Evolutionary conservation across 2,329 filamentous ascomycete genomes (phyloP).

Genomic region (Cladosporium sp.): DNA sequence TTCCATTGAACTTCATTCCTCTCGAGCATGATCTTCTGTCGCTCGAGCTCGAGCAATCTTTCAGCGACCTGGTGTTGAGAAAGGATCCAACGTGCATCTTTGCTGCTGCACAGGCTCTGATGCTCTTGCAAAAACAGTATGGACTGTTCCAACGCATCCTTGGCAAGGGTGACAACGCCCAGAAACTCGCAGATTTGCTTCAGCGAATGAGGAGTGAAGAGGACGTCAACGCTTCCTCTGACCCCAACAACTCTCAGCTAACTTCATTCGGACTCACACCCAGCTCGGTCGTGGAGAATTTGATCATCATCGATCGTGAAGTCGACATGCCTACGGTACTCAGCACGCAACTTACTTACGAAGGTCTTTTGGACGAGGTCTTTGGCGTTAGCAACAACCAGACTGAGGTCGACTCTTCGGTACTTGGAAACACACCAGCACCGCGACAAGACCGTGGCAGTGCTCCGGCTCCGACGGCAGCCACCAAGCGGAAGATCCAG

Average conservation of each 20-base stretch:
- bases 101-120: conserved; percentile 82
- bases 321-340: conserved; percentile 89
- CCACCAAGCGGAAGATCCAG: conserved; percentile 76
- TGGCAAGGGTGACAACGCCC: conserved; percentile 92
- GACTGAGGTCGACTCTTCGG: conserved; percentile 83
- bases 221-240: conserved; percentile 48
- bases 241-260: conserved; percentile 40
- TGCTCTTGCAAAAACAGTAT: conserved; percentile 87
- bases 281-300: conserved; percentile 80
- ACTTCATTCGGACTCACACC: conserved; percentile 67
- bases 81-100: conserved; percentile 92
- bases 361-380: conserved; percentile 90
- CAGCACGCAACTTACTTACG: conserved; percentile 92
- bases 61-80: conserved; percentile 79
- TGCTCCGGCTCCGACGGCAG: conserved; percentile 48
- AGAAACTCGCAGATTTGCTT: conserved; percentile 79
- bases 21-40: conserved; percentile 89
- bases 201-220: conserved; percentile 92
- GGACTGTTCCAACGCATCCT: conserved; percentile 92
- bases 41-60: conserved; percentile 81
- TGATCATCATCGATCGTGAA: conserved; percentile 93
- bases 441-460: conserved; percentile 32
- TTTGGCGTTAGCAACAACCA: conserved; percentile 91
- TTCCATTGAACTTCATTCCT: conserved; percentile 85
- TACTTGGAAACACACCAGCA: conserved; percentile 70